Percentiles rank a stretch among this genome's conserved stretches.
Evolutionary conservation across 495 filamentous ascomycete species (phyloP).

Genomic region (Saxispiralis lemnorum): DNA sequence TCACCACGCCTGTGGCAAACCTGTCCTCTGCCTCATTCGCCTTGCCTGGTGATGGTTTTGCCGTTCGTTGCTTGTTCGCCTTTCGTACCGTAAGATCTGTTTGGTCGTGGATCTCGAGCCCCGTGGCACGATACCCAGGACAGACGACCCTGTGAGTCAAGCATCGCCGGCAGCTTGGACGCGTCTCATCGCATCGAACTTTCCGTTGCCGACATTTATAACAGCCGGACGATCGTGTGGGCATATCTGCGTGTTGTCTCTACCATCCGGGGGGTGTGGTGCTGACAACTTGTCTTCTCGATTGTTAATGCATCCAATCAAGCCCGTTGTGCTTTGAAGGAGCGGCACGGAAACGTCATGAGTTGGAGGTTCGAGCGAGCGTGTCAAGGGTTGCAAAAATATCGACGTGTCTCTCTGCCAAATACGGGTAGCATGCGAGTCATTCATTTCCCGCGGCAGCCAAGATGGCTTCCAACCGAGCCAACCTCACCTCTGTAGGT

Average conservation of each 20-base stretch:
- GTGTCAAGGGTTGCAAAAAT: too few relatives aligned
- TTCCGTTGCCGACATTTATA: constrained; percentile 13
- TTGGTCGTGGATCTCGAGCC: constrained; percentile 11
- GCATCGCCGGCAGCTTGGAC: constrained; percentile 13
- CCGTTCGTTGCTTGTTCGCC: neutral
- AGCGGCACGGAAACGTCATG: too few relatives aligned
- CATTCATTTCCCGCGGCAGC: too few relatives aligned
- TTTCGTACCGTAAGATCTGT: neutral
- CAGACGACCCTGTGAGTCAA: constrained; percentile 11
- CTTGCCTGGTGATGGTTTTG: constrained; percentile 1
- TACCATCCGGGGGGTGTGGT: too few relatives aligned
- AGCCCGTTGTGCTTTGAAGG: too few relatives aligned
- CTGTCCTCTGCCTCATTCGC: neutral
- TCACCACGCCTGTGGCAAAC: neutral
- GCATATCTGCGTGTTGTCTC: constrained; percentile 3
- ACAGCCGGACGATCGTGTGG: constrained; percentile 12
- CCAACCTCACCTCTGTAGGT: too few relatives aligned
- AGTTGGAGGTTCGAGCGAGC: too few relatives aligned
- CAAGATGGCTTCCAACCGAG: too few relatives aligned
- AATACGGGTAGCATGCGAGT: too few relatives aligned
- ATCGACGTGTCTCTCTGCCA: too few relatives aligned
- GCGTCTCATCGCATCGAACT: constrained; percentile 13
- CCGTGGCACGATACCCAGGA: constrained; percentile 11
- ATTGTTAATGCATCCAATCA: too few relatives aligned
- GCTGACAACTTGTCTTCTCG: too few relatives aligned